These are phyloP conservation scores for Suhomyces choctaworum DNA, from an alignment of 1,139 yeast genomes.

Conservation along the genomic window DNA sequence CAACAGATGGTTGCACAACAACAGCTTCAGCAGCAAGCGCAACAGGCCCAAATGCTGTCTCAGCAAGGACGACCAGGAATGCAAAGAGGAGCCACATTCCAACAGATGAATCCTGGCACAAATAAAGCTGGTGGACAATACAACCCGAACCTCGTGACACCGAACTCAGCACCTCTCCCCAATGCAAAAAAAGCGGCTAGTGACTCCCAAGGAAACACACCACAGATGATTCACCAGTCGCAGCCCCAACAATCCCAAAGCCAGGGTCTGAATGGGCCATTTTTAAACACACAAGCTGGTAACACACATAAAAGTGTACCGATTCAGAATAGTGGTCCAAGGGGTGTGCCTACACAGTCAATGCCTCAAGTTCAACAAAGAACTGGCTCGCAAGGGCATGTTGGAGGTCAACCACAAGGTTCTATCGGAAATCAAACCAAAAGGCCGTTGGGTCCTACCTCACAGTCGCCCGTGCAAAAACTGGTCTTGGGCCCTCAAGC, in stretches of 20 bases:
- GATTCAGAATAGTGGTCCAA: conserved; percentile 11
- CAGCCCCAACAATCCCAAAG: conserved; percentile 18
- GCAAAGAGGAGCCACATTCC: conserved; percentile 21
- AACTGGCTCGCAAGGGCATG: conserved; percentile 10
- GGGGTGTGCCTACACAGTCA: conserved; percentile 20
- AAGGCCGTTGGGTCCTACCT: conserved; percentile 2
- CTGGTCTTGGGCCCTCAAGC: conserved; percentile 3
- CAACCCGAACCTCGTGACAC: conserved; percentile 18
- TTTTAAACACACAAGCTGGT: conserved; percentile 11
- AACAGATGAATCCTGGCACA: conserved; percentile 9
- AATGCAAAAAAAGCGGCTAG: conserved; percentile 21
- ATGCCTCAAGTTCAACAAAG: conserved; percentile 24
- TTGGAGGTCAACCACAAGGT: conserved; percentile 2
- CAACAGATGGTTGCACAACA: conserved; percentile 10
- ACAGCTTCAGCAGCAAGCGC: conserved; percentile 10
- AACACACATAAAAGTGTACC: no score
- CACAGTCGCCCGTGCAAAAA: conserved; percentile 9
- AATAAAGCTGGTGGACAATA: conserved; percentile 10
- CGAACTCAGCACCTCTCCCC: conserved; percentile 30
- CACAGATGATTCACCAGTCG: conserved; percentile 29
- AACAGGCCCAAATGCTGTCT: conserved; percentile 7
- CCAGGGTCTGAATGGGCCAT: conserved; percentile 11
- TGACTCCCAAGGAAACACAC: conserved; percentile 30
- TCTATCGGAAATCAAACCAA: conserved; percentile 4
- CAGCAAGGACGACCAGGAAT: conserved; percentile 22